A percentile compares a stretch with the other conserved stretches of the same genome.
Evolutionary conservation across 2,329 filamentous ascomycete genomes (phyloP).

Genomic region (Aureobasidium zeae): DNA sequence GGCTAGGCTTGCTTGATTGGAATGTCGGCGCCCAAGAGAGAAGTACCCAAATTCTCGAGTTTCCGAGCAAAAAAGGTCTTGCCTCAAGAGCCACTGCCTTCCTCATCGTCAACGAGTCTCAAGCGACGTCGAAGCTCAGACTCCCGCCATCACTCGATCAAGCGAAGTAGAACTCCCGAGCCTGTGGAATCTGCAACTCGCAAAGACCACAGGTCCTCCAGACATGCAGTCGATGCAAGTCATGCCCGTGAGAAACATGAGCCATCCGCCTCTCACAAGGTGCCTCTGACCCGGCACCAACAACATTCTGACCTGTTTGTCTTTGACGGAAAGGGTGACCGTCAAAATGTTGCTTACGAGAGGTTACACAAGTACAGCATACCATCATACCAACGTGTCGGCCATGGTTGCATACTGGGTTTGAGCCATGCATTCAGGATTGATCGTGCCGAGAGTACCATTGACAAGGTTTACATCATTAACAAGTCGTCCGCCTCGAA

Average conservation of each 20-base stretch:
- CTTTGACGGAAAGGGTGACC: conserved; percentile 68
- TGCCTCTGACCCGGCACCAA: background rate
- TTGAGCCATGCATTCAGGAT: conserved; percentile 52
- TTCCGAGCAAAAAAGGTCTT: conserved; percentile 39
- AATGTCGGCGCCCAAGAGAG: conserved; percentile 15
- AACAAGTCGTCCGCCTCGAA: background rate
- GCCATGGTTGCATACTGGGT: conserved; percentile 63
- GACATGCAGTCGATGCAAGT: background rate
- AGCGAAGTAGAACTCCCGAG: background rate
- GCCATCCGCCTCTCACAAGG: background rate
- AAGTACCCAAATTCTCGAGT: conserved; percentile 63
- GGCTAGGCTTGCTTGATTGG: too few species aligned
- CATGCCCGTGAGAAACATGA: background rate
- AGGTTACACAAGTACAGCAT: conserved; percentile 61
- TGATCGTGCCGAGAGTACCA: conserved; percentile 52
- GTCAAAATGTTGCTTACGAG: conserved; percentile 65
- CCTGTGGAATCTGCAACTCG: background rate
- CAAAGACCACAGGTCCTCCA: background rate
- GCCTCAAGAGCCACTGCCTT: background rate
- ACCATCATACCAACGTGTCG: conserved; percentile 60
- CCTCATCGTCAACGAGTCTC: background rate
- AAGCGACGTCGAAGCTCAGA: background rate
- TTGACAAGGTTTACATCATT: conserved; percentile 29
- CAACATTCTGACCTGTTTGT: conserved; percentile 39
- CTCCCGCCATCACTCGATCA: background rate